Base-by-base conservation (phyloP, 2,329 filamentous ascomycete genomes). In the Alternaria ventricosa region DNA sequence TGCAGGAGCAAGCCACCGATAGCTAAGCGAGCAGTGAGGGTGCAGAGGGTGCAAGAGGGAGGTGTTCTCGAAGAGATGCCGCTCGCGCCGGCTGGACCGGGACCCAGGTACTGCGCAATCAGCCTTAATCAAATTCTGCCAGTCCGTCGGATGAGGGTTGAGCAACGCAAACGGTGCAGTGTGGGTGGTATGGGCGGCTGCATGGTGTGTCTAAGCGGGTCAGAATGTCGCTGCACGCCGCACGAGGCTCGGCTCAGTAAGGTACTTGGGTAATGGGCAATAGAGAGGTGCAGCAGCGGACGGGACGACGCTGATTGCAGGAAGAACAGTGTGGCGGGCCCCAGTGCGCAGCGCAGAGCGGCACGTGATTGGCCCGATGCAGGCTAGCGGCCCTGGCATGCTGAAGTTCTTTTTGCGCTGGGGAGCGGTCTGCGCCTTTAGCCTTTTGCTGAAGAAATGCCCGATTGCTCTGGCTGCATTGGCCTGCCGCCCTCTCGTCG, bases 261-360 rank as follows among this genome's bases (percentile, higher is more conserved):
- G 59, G 60, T 55, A 56, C 50, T 53, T 60, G 61, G 50, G 25
- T 57, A 68, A 61, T 60, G 61, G 50, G 25, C 59, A 68, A 61
- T 62, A 30, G 55, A 46, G 49, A 11, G 59, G 36, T 36, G 59
- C 49, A 18, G 22, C 44, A 45, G 57, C 45, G 64, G 50, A 57
- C 58, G 51, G 58, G 59, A 53, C 53, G 55, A 56, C 44, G 68
- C 58, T 70, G 70, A 66, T 70, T 68, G 66, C 66, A 65, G 65
- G 65, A 67, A 65, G 58, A 64, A 62, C 61, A 50, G 62, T 25
- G 50, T 43, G 57, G 57, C 36, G 54, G 49, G 44, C 20, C 44
- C 44, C 43, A 50, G 46, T 50, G 18, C 27, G 25, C 41, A n/a
- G 53, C 47, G 51, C 44, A n/a, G 25, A 44, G n/a, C 15, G 46